Evolutionary conservation across 257 asterid species (phyloP).

Genomic region (Solanum ahanhuiri): DNA sequence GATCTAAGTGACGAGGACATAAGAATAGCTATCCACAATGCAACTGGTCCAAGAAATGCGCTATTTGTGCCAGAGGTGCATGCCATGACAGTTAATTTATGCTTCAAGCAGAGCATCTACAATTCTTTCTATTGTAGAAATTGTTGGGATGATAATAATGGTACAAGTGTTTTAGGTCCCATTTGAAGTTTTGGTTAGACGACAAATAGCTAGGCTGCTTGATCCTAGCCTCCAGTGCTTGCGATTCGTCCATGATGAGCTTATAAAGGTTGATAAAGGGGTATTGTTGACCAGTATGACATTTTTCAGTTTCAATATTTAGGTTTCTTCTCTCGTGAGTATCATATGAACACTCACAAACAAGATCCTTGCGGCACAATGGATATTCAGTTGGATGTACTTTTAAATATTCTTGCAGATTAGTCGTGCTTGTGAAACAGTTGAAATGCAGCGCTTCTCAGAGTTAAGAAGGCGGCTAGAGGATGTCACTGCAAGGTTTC

Average conservation of each 20-base stretch:
- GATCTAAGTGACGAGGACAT: conserved; percentile 89
- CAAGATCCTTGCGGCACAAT: background rate
- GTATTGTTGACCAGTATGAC: background rate
- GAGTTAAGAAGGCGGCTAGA: conserved; percentile 61
- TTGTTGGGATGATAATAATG: background rate
- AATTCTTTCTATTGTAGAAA: background rate
- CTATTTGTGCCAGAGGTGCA: conserved; percentile 82
- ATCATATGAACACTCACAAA: background rate
- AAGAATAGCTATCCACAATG: conserved; percentile 85
- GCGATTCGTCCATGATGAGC: conserved; percentile 81
- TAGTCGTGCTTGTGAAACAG: conserved; percentile 73
- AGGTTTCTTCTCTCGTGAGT: background rate
- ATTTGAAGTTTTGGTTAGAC: conserved; percentile 84
- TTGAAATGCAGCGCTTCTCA: conserved; percentile 82
- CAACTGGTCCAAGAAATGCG: conserved; percentile 84
- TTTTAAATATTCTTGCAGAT: conserved; percentile 28
- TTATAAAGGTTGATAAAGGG: conserved; percentile 62
- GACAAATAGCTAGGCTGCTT: conserved; percentile 78
- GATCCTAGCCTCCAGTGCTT: conserved; percentile 99
- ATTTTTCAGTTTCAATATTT: background rate
- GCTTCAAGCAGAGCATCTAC: background rate
- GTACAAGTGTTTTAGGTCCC: conserved; percentile 52
- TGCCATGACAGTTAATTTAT: background rate
- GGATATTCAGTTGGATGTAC: background rate
- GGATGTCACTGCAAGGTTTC: conserved; percentile 59